A percentile compares a stretch with the other conserved stretches of the same genome.
Conservation (phyloP, 1,284 basidiomycete genomes). For the Pholiota adiposa region DNA sequence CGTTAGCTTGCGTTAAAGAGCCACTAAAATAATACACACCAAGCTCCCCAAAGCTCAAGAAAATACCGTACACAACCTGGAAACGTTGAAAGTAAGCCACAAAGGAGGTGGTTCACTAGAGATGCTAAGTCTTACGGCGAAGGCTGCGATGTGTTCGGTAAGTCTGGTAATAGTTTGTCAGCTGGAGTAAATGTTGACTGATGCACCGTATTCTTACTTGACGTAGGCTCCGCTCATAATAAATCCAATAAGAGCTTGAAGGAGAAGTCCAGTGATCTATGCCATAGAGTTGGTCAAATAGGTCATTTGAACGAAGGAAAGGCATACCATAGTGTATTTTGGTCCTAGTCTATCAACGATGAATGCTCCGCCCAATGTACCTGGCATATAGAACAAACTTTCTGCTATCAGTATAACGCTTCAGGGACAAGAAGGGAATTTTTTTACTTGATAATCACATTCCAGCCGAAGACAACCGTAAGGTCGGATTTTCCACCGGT, state of each 20-base stretch:
- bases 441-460: slow-evolving; percentile 72
- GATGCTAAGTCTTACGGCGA: slow-evolving; percentile 55
- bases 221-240: slow-evolving; percentile 84
- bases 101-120: slow-evolving; percentile 42
- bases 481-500: slow-evolving; percentile 57
- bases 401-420: not conserved
- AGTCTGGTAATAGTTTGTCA: slow-evolving; percentile 38
- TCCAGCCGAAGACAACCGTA: slow-evolving; percentile 74
- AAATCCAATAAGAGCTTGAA: slow-evolving; percentile 78
- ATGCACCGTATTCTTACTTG: slow-evolving; percentile 35
- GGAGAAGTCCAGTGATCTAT: slow-evolving; percentile 70
- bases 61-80: slow-evolving; percentile 86
- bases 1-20: not conserved
- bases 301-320: not conserved
- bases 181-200: not conserved
- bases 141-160: slow-evolving; percentile 72
- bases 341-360: slow-evolving; percentile 77
- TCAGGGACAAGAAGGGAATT: not conserved
- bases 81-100: not conserved
- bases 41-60: slow-evolving; percentile 85
- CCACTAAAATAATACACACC: slow-evolving; percentile 38
- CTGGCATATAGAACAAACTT: slow-evolving; percentile 79
- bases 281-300: not conserved
- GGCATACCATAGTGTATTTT: slow-evolving; percentile 72
- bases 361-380: slow-evolving; percentile 77